phyloP scores from a whole-genome alignment of 495 filamentous ascomycete genomes.

The Pseudevernia furfuracea region DNA sequence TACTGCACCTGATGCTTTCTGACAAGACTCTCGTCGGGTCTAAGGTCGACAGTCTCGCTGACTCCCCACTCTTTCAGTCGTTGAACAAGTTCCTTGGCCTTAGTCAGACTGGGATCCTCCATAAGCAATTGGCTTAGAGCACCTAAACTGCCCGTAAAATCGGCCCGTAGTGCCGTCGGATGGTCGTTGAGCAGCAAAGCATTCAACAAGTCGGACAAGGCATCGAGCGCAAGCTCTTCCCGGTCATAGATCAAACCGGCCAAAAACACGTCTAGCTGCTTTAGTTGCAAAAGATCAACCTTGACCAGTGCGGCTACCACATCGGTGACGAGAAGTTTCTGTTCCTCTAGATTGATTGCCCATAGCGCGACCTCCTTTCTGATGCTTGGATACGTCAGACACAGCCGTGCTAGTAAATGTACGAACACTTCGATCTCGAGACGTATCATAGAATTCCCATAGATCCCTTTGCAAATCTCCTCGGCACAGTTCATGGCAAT shows the following conservation, averaged over 20 bases:
- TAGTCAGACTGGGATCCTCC: constrained; percentile 59
- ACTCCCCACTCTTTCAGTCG: constrained; percentile 61
- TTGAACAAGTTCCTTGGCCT: constrained; percentile 59
- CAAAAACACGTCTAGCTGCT: constrained; percentile 69
- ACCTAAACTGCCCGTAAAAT: constrained; percentile 76
- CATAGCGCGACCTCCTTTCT: constrained; percentile 66
- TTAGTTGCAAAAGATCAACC: constrained; percentile 63
- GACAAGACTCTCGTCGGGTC: constrained; percentile 43
- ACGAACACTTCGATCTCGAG: constrained; percentile 79
- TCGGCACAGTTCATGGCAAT: constrained; percentile 60
- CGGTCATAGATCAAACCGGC: constrained; percentile 61
- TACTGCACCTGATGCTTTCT: constrained; percentile 83
- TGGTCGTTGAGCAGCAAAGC: constrained; percentile 67
- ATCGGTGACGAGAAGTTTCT: constrained; percentile 68
- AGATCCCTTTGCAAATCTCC: constrained; percentile 64
- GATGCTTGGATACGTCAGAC: constrained; percentile 65
- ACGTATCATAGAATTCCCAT: constrained; percentile 47
- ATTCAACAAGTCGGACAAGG: constrained; percentile 68
- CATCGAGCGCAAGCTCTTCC: constrained; percentile 61
- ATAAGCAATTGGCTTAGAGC: constrained; percentile 75
- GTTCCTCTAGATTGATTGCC: constrained; percentile 61
- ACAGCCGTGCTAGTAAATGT: constrained; percentile 71
- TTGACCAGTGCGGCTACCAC: constrained; percentile 72
- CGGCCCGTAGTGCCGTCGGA: constrained; percentile 67
- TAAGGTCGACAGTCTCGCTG: constrained; percentile 42